Evolutionary conservation across 345 rosid species (phyloP), one percentile per base, ranked within the genome.

Genomic region (Passiflora organensis): DNA sequence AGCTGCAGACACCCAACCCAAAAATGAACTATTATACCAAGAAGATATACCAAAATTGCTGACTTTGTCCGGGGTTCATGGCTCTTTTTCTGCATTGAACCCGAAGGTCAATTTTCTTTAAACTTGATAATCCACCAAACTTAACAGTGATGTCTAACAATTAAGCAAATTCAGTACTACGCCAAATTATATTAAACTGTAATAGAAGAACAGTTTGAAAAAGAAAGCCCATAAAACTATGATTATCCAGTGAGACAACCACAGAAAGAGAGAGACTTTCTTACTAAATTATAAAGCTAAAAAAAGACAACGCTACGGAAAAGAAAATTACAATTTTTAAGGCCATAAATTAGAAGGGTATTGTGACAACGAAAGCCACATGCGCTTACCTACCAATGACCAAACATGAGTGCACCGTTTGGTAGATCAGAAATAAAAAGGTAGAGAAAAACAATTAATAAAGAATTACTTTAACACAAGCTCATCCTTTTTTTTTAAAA

Each of bases 301-400:
- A 46, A 21, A 15, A 55, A 47, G 41, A 48, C 34, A 8, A 8
- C 5, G 8, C 5, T 28, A 28, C 34, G 8, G 34, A n/a, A 28
- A 28, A 28, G 8, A 20, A 32, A 43, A 41, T 6, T 21, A 24
- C 9, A n/a, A 28, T 41, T 41, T 41, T 41, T 15, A 41, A 41
- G 13, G 43, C 20, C 16, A 48, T 24, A 55, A 25, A 19, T 62
- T 43, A 51, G 53, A 41, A 67, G 69, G 11, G 20, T 44, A n/a
- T 18, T 39, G 24, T 20, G 48, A 64, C 68, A 68, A 46, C 23
- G 60, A 63, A 55, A 70, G 55, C 48, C 63, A 49, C 66, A 18
- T 9, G 44, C n/a, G 44, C 49, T 64, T 46, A 70, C 78, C 81
- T 63, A 73, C 66, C 78, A 66, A 58, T 43, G 17, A 73, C 74